phyloP scores from a whole-genome alignment of 345 rosid species.

The Dimocarpus longan region DNA sequence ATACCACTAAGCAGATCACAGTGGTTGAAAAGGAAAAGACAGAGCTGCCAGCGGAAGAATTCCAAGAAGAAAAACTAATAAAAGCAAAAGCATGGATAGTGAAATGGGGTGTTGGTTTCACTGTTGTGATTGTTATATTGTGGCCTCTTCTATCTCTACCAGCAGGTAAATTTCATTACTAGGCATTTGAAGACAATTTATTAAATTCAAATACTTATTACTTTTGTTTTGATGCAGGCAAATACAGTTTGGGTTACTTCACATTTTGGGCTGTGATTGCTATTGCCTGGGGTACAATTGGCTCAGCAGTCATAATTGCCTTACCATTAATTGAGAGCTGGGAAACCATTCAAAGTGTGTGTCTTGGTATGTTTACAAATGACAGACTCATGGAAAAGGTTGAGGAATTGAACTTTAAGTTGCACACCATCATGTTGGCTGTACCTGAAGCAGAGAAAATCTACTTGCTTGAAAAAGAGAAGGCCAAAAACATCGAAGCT shows the following conservation, averaged over 20 bases:
- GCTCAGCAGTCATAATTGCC: slow-evolving; percentile 65
- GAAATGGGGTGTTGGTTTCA: slow-evolving; percentile 84
- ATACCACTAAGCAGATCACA: slow-evolving; percentile 77
- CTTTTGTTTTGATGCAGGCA: slow-evolving; percentile 39
- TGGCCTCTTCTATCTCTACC: slow-evolving; percentile 88
- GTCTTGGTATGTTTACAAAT: slow-evolving; percentile 77
- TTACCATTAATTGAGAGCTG: slow-evolving; percentile 79
- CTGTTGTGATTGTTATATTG: slow-evolving; percentile 59
- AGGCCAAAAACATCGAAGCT: slow-evolving; percentile 38
- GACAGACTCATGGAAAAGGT: slow-evolving; percentile 64
- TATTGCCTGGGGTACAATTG: slow-evolving; percentile 86
- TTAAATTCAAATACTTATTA: not conserved
- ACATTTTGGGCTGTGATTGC: slow-evolving; percentile 88
- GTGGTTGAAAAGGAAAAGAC: slow-evolving; percentile 62
- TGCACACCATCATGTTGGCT: slow-evolving; percentile 53
- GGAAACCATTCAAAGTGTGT: slow-evolving; percentile 63
- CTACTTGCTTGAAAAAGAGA: slow-evolving; percentile 62
- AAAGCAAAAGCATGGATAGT: slow-evolving; percentile 82
- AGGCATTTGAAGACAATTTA: not conserved
- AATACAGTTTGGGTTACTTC: slow-evolving; percentile 73
- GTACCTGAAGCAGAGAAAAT: slow-evolving; percentile 70
- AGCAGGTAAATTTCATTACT: slow-evolving; percentile 52
- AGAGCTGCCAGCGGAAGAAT: slow-evolving; percentile 64
- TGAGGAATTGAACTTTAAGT: slow-evolving; percentile 58
- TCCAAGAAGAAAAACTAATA: slow-evolving; percentile 68